These are phyloP conservation scores for Coniochaeta sp. DNA, from an alignment of 2,329 filamentous ascomycete species.

Conservation along the genomic window DNA sequence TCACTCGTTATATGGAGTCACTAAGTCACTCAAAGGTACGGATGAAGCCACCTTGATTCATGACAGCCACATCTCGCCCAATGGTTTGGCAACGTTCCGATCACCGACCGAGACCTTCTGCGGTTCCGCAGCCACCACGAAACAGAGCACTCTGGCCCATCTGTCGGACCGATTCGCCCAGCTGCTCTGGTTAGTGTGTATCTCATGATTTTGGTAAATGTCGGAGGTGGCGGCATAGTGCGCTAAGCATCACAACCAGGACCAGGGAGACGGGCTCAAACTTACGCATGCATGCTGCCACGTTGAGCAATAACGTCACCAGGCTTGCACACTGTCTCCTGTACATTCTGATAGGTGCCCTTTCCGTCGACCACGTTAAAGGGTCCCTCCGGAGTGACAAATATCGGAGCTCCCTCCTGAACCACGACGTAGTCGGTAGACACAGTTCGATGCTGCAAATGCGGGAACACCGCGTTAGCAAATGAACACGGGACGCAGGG, in stretches of 20 bases:
- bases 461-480: not conserved
- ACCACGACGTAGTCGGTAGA: constrained; percentile 24
- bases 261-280: constrained; percentile 2
- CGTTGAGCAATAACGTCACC: constrained; percentile 23
- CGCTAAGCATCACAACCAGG: not conserved
- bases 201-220: not conserved
- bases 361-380: constrained; percentile 18
- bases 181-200: constrained; percentile 1
- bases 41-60: not conserved
- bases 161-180: constrained; percentile 17
- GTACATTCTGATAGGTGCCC: constrained; percentile 15
- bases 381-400: constrained; percentile 16
- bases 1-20: not conserved
- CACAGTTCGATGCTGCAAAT: constrained; percentile 20
- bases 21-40: not conserved
- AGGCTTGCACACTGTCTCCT: constrained; percentile 18
- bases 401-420: constrained; percentile 18
- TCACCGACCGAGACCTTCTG: constrained; percentile 14
- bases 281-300: constrained; percentile 25
- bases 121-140: constrained; percentile 15
- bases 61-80: constrained; percentile 1
- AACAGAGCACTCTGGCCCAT: constrained; percentile 16
- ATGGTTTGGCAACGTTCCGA: not conserved
- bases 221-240: not conserved
- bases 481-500: not conserved